These are phyloP conservation scores for Lumnitzera littorea DNA, from an alignment of 345 rosid genomes.

Conservation along the genomic window DNA sequence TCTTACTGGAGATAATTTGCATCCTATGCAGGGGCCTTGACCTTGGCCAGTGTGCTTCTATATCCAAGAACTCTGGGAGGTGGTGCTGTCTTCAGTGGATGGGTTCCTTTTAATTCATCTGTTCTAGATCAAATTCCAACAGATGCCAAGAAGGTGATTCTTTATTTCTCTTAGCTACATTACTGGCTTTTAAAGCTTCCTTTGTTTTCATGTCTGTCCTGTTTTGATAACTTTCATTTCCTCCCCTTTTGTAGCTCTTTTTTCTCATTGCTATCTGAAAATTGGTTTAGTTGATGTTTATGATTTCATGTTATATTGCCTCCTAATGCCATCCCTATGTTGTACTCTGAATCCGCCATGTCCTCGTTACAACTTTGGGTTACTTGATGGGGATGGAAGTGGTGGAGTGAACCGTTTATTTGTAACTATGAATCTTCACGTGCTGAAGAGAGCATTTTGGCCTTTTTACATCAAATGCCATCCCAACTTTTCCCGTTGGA, in stretches of 20 bases:
- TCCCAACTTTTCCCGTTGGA: no score
- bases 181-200: background rate
- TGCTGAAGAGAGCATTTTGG: no score
- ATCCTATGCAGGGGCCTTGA: constrained; percentile 57
- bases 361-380: no score
- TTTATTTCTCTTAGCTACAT: background rate
- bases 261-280: background rate
- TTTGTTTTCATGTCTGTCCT: background rate
- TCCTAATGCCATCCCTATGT: background rate
- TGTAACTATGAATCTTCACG: no score
- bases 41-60: constrained; percentile 68
- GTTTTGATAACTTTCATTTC: background rate
- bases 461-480: no score
- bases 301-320: background rate
- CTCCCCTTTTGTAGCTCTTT: background rate
- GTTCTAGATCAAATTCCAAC: constrained; percentile 30
- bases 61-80: constrained; percentile 83
- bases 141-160: constrained; percentile 56
- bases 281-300: background rate
- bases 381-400: no score
- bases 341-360: background rate
- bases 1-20: background rate
- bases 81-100: constrained; percentile 72
- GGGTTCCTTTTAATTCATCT: constrained; percentile 74
- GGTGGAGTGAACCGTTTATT: no score